These are phyloP conservation scores for Trypanosoma avium DNA, from an alignment of 208 protist species.

Conservation along the genomic window DNA sequence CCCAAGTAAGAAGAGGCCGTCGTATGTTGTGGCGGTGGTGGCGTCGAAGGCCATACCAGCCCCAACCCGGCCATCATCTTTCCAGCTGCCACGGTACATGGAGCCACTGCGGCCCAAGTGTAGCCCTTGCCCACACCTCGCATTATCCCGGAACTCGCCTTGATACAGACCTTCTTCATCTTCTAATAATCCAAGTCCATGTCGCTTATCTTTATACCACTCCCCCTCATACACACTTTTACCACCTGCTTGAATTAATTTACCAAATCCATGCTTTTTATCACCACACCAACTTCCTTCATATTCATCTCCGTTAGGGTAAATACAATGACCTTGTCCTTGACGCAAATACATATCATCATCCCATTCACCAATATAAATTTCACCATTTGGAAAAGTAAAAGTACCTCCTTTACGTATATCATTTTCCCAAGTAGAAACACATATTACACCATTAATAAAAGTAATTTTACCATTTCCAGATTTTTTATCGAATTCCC, in stretches of 20 bases:
- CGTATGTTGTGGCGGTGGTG: constrained; percentile 49
- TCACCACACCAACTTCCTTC: constrained; percentile 75
- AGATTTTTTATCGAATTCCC: constrained; percentile 51
- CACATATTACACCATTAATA: constrained; percentile 61
- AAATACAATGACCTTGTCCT: constrained; percentile 73
- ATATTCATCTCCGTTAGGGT: constrained; percentile 76
- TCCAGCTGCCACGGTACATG: constrained; percentile 79
- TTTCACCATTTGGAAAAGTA: constrained; percentile 78
- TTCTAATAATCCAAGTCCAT: constrained; percentile 68
- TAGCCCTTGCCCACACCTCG: constrained; percentile 64
- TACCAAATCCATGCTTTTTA: constrained; percentile 64
- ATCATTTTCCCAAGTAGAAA: constrained; percentile 62
- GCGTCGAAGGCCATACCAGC: constrained; percentile 61
- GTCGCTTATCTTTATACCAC: constrained; percentile 61
- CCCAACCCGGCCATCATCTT: constrained; percentile 59
- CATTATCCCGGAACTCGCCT: constrained; percentile 54
- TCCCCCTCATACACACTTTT: constrained; percentile 67
- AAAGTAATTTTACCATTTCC: constrained; percentile 59
- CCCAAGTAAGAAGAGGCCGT: constrained; percentile 78
- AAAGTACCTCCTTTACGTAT: constrained; percentile 49
- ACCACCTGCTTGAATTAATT: constrained; percentile 21
- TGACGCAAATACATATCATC: constrained; percentile 43
- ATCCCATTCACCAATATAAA: constrained; percentile 74
- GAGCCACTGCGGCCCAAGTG: constrained; percentile 61
- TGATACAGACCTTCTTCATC: constrained; percentile 73